Evolutionary conservation across 148 eudicot genomes (phyloP).

Genomic region (Fallopia convolvulus): DNA sequence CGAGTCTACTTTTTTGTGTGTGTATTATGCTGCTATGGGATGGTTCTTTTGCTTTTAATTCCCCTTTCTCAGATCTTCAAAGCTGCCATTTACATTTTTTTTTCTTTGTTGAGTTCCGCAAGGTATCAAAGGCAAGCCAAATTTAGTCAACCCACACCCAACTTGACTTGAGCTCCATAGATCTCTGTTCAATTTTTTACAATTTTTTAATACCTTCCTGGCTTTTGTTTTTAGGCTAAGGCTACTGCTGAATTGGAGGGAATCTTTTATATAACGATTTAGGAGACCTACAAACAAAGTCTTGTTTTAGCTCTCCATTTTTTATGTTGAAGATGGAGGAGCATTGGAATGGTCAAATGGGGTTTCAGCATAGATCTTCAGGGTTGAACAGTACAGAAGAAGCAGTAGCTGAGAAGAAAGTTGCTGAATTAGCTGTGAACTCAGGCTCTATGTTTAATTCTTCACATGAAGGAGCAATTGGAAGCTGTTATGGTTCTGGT

Average conservation of each 20-base stretch:
- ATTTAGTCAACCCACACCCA: slow-evolving; percentile 60
- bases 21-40: slow-evolving; percentile 18
- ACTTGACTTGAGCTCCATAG: slow-evolving; percentile 31
- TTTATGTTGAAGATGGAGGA: slow-evolving; percentile 38
- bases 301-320: slow-evolving; percentile 9
- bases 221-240: slow-evolving; percentile 27
- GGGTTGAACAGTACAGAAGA: slow-evolving; percentile 30
- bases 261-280: neutral
- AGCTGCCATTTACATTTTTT: slow-evolving; percentile 81
- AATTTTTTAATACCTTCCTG: slow-evolving; percentile 12
- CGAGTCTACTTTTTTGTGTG: slow-evolving; percentile 24
- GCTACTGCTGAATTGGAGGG: slow-evolving; percentile 29
- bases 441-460: neutral
- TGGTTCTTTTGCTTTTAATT: slow-evolving; percentile 8
- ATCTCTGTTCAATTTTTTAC: slow-evolving; percentile 19
- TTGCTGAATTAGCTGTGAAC: slow-evolving; percentile 15
- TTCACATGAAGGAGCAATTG: neutral
- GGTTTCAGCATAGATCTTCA: slow-evolving; percentile 31
- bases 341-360: slow-evolving; percentile 48
- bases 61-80: slow-evolving; percentile 34
- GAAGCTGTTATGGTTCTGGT: slow-evolving; percentile 10
- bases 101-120: slow-evolving; percentile 87
- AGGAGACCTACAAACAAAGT: neutral
- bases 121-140: slow-evolving; percentile 40
- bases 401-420: slow-evolving; percentile 18